phyloP scores from a whole-genome alignment of 164 flowering plant species.

The Platanus orientalis region DNA sequence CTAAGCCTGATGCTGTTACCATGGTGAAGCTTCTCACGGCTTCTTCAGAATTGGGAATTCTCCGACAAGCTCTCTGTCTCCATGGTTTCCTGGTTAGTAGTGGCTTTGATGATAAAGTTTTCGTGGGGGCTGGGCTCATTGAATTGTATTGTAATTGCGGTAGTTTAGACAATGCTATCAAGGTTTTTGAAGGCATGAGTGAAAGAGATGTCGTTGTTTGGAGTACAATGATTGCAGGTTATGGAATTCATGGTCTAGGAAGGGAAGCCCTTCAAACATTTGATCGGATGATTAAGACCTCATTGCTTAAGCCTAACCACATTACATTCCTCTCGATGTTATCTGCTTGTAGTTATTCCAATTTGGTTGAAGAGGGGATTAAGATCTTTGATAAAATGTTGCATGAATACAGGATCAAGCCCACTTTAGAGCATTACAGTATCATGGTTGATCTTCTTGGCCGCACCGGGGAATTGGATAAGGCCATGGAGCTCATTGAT shows the following conservation, averaged over 20 bases:
- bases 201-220: constrained; percentile 38
- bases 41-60: constrained; percentile 33
- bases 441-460: constrained; percentile 46
- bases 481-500: constrained; percentile 30
- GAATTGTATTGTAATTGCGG: constrained; percentile 45
- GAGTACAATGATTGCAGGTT: constrained; percentile 40
- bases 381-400: constrained; percentile 31
- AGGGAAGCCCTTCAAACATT: constrained; percentile 29
- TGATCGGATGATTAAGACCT: constrained; percentile 22
- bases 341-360: constrained; percentile 45
- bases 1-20: constrained; percentile 32
- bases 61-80: constrained; percentile 34
- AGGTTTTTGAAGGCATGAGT: constrained; percentile 18
- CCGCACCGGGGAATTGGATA: constrained; percentile 30
- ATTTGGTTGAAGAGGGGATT: constrained; percentile 36
- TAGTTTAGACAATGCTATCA: constrained; percentile 24
- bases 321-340: constrained; percentile 36
- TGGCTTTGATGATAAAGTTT: constrained; percentile 26
- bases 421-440: constrained; percentile 30
- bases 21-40: constrained; percentile 34
- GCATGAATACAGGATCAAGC: constrained; percentile 19
- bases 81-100: constrained; percentile 29
- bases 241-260: constrained; percentile 38
- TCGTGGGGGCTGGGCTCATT: constrained; percentile 36
- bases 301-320: constrained; percentile 26